phyloP scores from a whole-genome alignment of 23 red algal genomes.

The Cyanidiococcus yangmingshanensis region DNA sequence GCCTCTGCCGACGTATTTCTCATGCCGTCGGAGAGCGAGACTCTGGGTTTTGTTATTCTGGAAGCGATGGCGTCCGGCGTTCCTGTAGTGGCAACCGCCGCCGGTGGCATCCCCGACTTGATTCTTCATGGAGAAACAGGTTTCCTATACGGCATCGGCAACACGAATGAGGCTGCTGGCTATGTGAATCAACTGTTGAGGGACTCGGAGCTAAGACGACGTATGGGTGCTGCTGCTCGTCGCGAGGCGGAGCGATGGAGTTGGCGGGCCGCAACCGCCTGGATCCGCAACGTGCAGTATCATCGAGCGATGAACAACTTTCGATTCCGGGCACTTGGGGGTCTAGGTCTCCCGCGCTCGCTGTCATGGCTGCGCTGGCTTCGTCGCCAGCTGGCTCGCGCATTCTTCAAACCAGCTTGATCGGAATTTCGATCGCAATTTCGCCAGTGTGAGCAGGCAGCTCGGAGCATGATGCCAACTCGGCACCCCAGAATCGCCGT shows the following conservation, averaged over 20 bases:
- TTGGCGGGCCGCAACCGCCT: conserved; percentile 75
- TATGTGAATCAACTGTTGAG: conserved; percentile 37
- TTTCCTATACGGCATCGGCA: conserved; percentile 55
- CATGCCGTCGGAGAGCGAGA: conserved; percentile 93
- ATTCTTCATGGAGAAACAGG: conserved; percentile 51
- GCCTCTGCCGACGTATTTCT: conserved; percentile 89
- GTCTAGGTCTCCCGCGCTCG: conserved; percentile 63
- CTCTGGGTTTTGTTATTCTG: conserved; percentile 92
- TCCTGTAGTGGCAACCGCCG: conserved; percentile 64
- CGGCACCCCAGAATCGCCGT: too few relatives aligned
- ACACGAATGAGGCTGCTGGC: conserved; percentile 29
- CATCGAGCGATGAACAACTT: conserved; percentile 75
- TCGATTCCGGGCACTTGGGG: conserved; percentile 54
- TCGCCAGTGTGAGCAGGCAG: too few relatives aligned
- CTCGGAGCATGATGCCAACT: too few relatives aligned
- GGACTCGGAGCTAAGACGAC: conserved; percentile 25
- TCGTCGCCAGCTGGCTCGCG: conserved; percentile 28
- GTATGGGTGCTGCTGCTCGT: conserved; percentile 39
- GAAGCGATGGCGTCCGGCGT: conserved; percentile 89
- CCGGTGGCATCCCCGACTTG: conserved; percentile 84
- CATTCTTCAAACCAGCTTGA: conserved; percentile 1
- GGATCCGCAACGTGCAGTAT: conserved; percentile 73
- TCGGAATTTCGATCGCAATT: too few relatives aligned
- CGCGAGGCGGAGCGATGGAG: conserved; percentile 67
- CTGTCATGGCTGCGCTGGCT: conserved; percentile 83